These are phyloP conservation scores for Dianthus caryophyllus DNA, from an alignment of 148 eudicot species.

Conservation along the genomic window DNA sequence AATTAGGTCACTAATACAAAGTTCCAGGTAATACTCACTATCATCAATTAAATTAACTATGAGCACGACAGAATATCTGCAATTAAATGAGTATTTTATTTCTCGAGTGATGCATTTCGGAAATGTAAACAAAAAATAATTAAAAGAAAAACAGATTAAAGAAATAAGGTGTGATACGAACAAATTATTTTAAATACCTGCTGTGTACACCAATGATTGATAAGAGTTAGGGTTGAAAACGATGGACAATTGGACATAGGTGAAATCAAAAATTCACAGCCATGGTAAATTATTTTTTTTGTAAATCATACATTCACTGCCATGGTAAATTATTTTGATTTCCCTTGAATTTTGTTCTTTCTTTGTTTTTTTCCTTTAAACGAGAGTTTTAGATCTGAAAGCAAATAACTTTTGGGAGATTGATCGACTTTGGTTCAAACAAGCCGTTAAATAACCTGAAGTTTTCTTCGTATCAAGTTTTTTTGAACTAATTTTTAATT, in stretches of 20 bases:
- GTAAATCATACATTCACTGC: neutral
- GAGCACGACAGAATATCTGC: too few relatives aligned
- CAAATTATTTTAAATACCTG: neutral
- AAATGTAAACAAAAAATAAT: neutral
- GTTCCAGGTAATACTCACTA: conserved; percentile 11
- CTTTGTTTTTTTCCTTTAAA: too few relatives aligned
- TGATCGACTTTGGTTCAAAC: too few relatives aligned
- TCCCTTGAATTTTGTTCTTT: neutral
- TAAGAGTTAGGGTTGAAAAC: neutral
- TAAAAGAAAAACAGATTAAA: neutral
- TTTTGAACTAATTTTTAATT: too few relatives aligned
- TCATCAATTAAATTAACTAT: too few relatives aligned
- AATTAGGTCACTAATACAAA: neutral
- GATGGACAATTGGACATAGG: neutral
- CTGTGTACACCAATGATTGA: neutral
- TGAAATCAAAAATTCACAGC: neutral
- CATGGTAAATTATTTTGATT: neutral
- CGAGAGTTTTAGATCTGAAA: too few relatives aligned
- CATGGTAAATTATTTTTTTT: neutral
- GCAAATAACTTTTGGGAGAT: too few relatives aligned
- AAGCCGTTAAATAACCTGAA: too few relatives aligned
- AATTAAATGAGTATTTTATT: neutral
- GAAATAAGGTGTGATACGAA: neutral
- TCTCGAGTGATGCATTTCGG: too few relatives aligned
- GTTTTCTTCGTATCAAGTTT: too few relatives aligned